Evolutionary conservation across 2,329 filamentous ascomycete genomes (phyloP).

Genomic region (Cladosporium sp.): DNA sequence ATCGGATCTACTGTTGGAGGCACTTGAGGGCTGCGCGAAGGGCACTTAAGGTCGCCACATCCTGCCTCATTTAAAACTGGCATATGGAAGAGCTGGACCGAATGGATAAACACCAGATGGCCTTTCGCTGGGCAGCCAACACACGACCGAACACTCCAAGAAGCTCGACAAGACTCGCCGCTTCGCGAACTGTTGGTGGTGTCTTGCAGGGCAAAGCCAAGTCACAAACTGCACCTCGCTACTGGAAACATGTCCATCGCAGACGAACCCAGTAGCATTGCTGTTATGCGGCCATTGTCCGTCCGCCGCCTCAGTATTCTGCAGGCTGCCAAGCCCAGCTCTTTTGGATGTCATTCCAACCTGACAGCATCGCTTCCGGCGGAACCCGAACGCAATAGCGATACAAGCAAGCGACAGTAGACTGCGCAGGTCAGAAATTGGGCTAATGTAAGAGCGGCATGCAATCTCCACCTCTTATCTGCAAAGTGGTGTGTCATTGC

Average conservation of each 20-base stretch:
- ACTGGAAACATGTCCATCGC: background rate
- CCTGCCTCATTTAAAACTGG: background rate
- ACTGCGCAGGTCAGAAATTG: background rate
- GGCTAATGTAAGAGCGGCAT: constrained; percentile 1
- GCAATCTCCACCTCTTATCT: constrained; percentile 18
- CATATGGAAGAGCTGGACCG: background rate
- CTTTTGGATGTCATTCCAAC: background rate
- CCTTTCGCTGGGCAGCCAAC: background rate
- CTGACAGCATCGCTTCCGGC: background rate
- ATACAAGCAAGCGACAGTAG: background rate
- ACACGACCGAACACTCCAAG: background rate
- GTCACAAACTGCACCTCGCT: background rate
- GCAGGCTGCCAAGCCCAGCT: background rate
- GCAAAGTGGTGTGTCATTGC: constrained; percentile 5
- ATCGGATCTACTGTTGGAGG: constrained; percentile 30
- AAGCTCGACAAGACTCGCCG: background rate
- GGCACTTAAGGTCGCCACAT: background rate
- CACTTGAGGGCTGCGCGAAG: constrained; percentile 5
- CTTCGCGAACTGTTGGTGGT: background rate
- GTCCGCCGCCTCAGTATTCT: background rate
- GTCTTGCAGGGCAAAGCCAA: background rate
- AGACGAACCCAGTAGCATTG: background rate
- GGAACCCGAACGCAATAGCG: background rate
- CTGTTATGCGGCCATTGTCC: background rate
- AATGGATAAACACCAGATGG: background rate